A percentile compares a stretch with the other conserved stretches of the same genome.
These are phyloP conservation scores for Achaetomiella virescens DNA, from an alignment of 495 filamentous ascomycete genomes.

Conservation along the genomic window DNA sequence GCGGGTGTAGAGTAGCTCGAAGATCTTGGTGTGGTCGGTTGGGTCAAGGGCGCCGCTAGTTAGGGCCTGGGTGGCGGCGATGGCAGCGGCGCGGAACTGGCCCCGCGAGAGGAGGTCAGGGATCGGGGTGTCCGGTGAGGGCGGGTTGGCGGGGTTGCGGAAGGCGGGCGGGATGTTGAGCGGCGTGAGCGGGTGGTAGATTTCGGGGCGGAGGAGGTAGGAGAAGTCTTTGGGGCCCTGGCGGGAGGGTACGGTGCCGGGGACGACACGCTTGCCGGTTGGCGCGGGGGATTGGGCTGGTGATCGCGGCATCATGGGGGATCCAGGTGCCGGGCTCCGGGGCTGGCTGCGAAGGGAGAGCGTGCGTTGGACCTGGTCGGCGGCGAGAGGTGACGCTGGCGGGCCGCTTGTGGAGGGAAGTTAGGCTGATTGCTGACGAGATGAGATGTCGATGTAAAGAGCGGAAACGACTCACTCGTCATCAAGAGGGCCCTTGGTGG, in stretches of 20 bases:
- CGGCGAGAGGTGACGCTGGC: constrained; percentile 23
- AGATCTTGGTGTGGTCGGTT: constrained; percentile 57
- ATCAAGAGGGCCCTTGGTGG: constrained; percentile 54
- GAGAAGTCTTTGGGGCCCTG: constrained; percentile 60
- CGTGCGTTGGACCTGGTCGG: constrained; percentile 9
- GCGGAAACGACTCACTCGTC: constrained; percentile 44
- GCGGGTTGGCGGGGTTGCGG: constrained; percentile 39
- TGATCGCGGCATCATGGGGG: constrained; percentile 23
- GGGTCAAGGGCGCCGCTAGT: constrained; percentile 38
- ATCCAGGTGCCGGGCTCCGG: constrained; percentile 14
- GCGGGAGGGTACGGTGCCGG: constrained; percentile 12
- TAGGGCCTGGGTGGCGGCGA: constrained; percentile 63
- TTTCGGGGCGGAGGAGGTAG: constrained; percentile 68
- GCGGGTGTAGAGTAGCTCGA: constrained; percentile 73
- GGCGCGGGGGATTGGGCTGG: constrained; percentile 20
- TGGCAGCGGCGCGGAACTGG: constrained; percentile 68
- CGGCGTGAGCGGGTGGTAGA: constrained; percentile 72
- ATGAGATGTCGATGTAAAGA: not conserved
- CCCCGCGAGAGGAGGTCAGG: constrained; percentile 49
- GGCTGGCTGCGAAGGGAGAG: constrained; percentile 3
- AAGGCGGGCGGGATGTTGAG: constrained; percentile 61
- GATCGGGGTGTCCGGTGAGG: constrained; percentile 45
- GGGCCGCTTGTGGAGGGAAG: constrained; percentile 18
- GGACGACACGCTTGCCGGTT: constrained; percentile 4
- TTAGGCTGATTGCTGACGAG: not conserved